Evolutionary conservation across 2,329 filamentous ascomycete species (phyloP).

Genomic region (Microdochium trichocladiopsis): DNA sequence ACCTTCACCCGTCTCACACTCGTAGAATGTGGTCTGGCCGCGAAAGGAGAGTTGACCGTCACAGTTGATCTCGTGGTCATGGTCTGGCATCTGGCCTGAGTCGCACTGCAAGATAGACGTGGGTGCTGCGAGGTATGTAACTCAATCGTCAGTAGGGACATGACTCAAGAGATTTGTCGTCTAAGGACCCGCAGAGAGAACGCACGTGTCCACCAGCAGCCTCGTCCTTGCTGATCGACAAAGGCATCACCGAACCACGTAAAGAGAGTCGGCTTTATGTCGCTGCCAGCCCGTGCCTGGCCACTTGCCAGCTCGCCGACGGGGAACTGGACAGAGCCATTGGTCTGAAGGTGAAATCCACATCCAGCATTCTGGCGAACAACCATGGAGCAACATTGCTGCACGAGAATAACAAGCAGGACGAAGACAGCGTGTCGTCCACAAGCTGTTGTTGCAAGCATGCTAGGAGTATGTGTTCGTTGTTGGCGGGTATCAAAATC

Average conservation of each 20-base stretch:
- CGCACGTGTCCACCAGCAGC: constrained; percentile 57
- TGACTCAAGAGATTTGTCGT: no score
- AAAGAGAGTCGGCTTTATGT: constrained; percentile 38
- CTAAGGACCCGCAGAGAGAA: no score
- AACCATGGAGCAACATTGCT: constrained; percentile 21
- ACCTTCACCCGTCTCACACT: constrained; percentile 50
- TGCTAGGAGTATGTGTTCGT: no score
- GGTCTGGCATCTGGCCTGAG: constrained; percentile 35
- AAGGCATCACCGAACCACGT: constrained; percentile 48
- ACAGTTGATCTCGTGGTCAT: constrained; percentile 49
- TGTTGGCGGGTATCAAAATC: no score
- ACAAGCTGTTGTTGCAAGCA: no score
- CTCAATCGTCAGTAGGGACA: neutral
- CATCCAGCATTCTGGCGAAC: constrained; percentile 36
- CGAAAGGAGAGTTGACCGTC: constrained; percentile 45
- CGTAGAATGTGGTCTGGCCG: constrained; percentile 46
- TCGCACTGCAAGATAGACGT: constrained; percentile 59
- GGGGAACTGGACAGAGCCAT: constrained; percentile 39
- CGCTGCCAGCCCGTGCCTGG: constrained; percentile 51
- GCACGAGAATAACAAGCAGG: constrained; percentile 3
- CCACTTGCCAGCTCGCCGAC: constrained; percentile 56
- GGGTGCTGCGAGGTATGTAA: constrained; percentile 27
- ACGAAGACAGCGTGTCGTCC: neutral
- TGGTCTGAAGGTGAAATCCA: constrained; percentile 44
- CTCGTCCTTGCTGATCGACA: constrained; percentile 46